A percentile compares a stretch with the other conserved stretches of the same genome.
phyloP scores from a whole-genome alignment of 169 alveolate genomes.

The Ichthyophthirius multifiliis region DNA sequence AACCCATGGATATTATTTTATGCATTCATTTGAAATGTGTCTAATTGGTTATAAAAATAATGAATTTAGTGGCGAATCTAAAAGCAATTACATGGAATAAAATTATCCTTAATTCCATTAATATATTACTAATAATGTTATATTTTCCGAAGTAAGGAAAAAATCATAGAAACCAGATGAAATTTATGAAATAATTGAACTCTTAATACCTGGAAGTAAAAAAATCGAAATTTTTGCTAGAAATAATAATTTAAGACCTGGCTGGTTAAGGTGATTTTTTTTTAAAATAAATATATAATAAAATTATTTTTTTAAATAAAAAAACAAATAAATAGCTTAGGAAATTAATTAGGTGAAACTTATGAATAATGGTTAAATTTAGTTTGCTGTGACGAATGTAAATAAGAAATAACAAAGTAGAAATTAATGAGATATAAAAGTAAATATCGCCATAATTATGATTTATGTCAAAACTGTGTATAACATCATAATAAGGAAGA shows the following conservation, averaged over 20 bases:
- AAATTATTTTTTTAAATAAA: neutral
- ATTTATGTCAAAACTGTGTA: conserved; percentile 57
- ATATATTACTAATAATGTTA: conserved; percentile 58
- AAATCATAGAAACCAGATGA: conserved; percentile 75
- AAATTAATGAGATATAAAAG: conserved; percentile 52
- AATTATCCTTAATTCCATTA: conserved; percentile 52
- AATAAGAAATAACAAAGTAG: conserved; percentile 37
- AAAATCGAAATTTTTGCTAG: conserved; percentile 78
- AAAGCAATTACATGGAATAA: neutral
- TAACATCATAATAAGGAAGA: neutral
- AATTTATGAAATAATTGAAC: conserved; percentile 65
- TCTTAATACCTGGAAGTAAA: conserved; percentile 68
- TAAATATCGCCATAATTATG: conserved; percentile 45
- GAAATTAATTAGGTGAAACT: conserved; percentile 75
- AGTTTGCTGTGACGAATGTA: conserved; percentile 61
- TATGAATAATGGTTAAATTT: conserved; percentile 60
- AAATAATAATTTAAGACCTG: conserved; percentile 71
- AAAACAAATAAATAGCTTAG: conserved; percentile 45
- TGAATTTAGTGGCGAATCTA: neutral
- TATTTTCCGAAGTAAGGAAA: conserved; percentile 62
- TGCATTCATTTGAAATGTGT: conserved; percentile 77
- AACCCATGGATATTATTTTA: conserved; percentile 77
- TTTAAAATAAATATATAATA: neutral
- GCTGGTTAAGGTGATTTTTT: conserved; percentile 53
- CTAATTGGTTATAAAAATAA: conserved; percentile 66